Evolutionary conservation across 768 basidiomycete genomes (phyloP).

Genomic region (Pleurotus platypus): DNA sequence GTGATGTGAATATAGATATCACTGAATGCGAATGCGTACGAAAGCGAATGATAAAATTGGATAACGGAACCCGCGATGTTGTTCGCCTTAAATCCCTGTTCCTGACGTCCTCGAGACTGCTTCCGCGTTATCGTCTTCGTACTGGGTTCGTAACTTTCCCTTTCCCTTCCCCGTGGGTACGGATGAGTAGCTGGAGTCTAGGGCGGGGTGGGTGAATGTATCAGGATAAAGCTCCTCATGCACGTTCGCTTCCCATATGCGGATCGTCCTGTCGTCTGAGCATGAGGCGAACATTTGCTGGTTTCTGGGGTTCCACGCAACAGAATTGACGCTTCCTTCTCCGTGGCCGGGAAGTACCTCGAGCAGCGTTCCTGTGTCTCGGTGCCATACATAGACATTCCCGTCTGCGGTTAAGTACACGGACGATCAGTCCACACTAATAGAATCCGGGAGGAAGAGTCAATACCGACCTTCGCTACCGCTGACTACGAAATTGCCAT

Average conservation of each 20-base stretch:
- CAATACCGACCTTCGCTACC: slow-evolving; percentile 81
- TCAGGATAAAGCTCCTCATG: slow-evolving; percentile 8
- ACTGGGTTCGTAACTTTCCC: slow-evolving; percentile 53
- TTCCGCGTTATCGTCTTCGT: slow-evolving; percentile 29
- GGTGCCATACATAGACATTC: slow-evolving; percentile 94
- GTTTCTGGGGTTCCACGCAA: slow-evolving; percentile 92
- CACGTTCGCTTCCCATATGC: slow-evolving; percentile 76
- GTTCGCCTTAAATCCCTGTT: slow-evolving; percentile 7
- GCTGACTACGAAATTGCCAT: slow-evolving; percentile 85
- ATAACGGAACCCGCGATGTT: neutral
- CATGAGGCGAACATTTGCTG: slow-evolving; percentile 94
- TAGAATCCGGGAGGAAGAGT: neutral
- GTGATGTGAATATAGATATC: slow-evolving; percentile 9
- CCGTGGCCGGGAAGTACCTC: slow-evolving; percentile 87
- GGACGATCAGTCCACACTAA: neutral
- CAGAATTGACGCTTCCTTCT: slow-evolving; percentile 89
- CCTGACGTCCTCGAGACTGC: slow-evolving; percentile 12
- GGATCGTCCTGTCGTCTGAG: slow-evolving; percentile 87
- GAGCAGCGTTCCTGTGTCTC: slow-evolving; percentile 77
- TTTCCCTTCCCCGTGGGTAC: slow-evolving; percentile 56
- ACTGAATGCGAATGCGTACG: neutral
- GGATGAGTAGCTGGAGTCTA: slow-evolving; percentile 14
- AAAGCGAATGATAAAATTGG: neutral
- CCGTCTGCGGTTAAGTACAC: slow-evolving; percentile 53
- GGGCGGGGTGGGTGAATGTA: slow-evolving; percentile 9